Conservation (phyloP, 179 eudicot species). For the Actinidia arguta region DNA sequence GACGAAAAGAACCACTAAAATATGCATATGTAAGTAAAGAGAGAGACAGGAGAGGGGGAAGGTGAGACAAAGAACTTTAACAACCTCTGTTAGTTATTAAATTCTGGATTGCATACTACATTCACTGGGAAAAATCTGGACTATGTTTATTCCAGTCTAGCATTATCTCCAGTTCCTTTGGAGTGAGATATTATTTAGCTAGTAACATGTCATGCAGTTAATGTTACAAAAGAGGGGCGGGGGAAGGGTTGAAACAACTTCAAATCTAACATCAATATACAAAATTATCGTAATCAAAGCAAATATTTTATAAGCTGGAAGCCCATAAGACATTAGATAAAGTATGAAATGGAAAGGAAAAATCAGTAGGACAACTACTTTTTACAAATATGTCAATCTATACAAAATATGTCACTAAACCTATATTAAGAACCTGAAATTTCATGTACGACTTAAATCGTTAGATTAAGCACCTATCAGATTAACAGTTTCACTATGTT, state of each 20-base stretch:
- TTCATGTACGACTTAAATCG: neutral
- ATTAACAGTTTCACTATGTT: neutral
- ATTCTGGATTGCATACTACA: neutral
- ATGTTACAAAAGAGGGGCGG: neutral
- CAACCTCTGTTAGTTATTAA: neutral
- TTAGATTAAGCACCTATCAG: neutral
- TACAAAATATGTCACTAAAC: neutral
- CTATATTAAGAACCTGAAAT: neutral
- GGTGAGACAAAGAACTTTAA: neutral
- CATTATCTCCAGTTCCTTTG: neutral
- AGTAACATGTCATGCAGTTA: neutral
- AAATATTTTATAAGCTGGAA: neutral
- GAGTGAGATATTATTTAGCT: neutral
- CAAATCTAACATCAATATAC: neutral
- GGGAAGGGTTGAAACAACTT: neutral
- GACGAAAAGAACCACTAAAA: neutral
- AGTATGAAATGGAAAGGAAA: neutral
- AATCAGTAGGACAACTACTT: neutral
- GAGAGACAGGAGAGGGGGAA: neutral
- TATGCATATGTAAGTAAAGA: neutral
- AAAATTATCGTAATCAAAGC: neutral
- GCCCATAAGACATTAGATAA: slow-evolving; percentile 8
- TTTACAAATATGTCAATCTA: neutral
- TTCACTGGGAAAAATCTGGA: neutral
- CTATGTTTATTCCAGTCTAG: neutral